phyloP scores from a whole-genome alignment of 805 yeast genomes.

The Suhomyces sp. region DNA sequence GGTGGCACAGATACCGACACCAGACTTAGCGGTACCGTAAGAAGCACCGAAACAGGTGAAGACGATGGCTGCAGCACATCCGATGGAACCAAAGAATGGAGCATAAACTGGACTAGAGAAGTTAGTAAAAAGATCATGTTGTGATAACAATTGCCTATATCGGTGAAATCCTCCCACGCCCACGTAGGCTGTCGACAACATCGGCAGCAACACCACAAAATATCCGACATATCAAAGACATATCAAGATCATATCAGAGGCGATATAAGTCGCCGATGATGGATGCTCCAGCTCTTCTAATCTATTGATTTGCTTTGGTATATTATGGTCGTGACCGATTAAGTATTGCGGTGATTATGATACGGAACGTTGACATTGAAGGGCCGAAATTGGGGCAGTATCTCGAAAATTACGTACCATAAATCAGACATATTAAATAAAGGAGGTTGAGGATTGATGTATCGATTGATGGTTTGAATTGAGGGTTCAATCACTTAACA shows the following conservation, averaged over 20 bases:
- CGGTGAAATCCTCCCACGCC: not conserved
- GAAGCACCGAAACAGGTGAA: constrained; percentile 99
- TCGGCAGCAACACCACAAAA: not conserved
- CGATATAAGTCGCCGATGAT: no score
- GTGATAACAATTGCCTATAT: not conserved
- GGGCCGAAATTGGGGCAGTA: not conserved
- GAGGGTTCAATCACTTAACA: constrained; percentile 1
- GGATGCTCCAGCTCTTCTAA: no score
- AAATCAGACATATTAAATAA: constrained; percentile 60
- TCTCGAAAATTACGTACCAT: constrained; percentile 55
- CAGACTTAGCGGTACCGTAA: constrained; percentile 98
- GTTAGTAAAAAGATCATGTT: no score
- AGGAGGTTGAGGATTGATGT: constrained; percentile 1
- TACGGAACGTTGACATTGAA: not conserved
- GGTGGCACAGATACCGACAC: constrained; percentile 99
- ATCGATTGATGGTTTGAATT: constrained; percentile 5
- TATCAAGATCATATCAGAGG: not conserved
- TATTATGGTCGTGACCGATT: not conserved
- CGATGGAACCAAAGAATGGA: constrained; percentile 98
- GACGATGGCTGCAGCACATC: constrained; percentile 98
- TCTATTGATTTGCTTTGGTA: not conserved
- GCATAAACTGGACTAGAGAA: constrained; percentile 31
- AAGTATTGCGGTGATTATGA: not conserved
- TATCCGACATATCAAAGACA: no score
- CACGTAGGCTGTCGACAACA: not conserved